A percentile compares a stretch with the other conserved stretches of the same genome.
phyloP scores from a whole-genome alignment of 306 rosid species.

The Casuarina equisetifolia region DNA sequence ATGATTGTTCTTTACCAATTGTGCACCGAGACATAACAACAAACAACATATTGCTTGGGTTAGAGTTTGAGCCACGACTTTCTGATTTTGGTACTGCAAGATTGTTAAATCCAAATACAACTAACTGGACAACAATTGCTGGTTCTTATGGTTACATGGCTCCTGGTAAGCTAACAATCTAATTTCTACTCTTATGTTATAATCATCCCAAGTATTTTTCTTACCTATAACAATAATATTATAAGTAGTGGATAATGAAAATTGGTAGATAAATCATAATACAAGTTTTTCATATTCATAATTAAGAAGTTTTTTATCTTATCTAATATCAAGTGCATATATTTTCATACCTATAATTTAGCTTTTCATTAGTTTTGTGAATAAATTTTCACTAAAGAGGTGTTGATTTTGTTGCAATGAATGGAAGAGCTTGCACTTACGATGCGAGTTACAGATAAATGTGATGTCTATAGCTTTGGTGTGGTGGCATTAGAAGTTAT shows the following conservation, averaged over 20 bases:
- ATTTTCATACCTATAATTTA: not conserved
- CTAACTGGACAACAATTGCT: slow-evolving; percentile 59
- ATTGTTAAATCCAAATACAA: slow-evolving; percentile 42
- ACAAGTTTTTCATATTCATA: not conserved
- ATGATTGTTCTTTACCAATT: slow-evolving; percentile 58
- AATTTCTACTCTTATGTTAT: not conserved
- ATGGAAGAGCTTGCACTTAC: slow-evolving; percentile 65
- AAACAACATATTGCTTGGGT: slow-evolving; percentile 57
- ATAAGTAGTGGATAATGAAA: not conserved
- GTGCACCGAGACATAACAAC: slow-evolving; percentile 61
- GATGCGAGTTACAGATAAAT: slow-evolving; percentile 54
- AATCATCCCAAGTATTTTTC: not conserved
- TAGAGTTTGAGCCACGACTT: slow-evolving; percentile 56
- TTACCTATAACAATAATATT: not conserved
- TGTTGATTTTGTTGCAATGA: not conserved
- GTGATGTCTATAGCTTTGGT: slow-evolving; percentile 69
- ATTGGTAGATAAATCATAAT: too few relatives aligned
- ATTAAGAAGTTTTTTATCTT: not conserved
- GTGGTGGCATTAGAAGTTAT: slow-evolving; percentile 60
- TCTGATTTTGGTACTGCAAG: slow-evolving; percentile 73
- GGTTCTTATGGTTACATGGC: slow-evolving; percentile 88
- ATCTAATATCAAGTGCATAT: not conserved
- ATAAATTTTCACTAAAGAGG: not conserved
- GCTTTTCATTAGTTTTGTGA: not conserved
- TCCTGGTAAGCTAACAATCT: slow-evolving; percentile 46